These are phyloP conservation scores for Clonostachys byssicola DNA, from an alignment of 2,329 filamentous ascomycete species.

Conservation along the genomic window DNA sequence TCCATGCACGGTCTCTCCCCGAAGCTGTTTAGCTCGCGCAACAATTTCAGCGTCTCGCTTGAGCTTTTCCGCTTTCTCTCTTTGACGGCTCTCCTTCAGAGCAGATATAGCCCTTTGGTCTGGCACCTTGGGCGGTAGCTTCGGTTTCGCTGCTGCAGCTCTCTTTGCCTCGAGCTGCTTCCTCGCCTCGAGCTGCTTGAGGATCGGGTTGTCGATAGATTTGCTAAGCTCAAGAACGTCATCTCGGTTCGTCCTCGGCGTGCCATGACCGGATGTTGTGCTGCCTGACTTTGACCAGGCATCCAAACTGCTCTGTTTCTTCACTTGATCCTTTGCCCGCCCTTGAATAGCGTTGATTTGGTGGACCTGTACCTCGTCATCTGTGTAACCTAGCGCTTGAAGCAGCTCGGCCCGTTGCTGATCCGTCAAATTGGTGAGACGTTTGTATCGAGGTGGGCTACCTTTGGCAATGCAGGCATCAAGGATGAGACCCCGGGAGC, in stretches of 20 bases:
- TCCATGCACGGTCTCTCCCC: slow-evolving; percentile 40
- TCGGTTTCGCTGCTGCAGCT: slow-evolving; percentile 13
- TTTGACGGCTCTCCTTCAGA: slow-evolving; percentile 68
- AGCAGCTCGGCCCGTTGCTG: slow-evolving; percentile 82
- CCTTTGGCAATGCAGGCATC: slow-evolving; percentile 60
- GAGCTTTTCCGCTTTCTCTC: slow-evolving; percentile 70
- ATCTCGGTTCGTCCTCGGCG: slow-evolving; percentile 31
- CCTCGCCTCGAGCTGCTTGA: slow-evolving; percentile 40
- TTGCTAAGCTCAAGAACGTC: slow-evolving; percentile 40
- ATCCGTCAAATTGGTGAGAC: slow-evolving; percentile 74
- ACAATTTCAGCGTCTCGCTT: slow-evolving; percentile 69
- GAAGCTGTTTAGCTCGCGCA: slow-evolving; percentile 55
- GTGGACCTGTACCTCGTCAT: slow-evolving; percentile 48
- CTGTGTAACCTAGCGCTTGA: slow-evolving; percentile 55
- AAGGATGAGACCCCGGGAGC: slow-evolving; percentile 56
- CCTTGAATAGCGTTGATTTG: slow-evolving; percentile 24
- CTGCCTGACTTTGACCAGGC: slow-evolving; percentile 52
- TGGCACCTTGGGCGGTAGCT: slow-evolving; percentile 19
- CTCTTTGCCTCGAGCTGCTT: slow-evolving; percentile 20
- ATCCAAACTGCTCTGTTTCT: slow-evolving; percentile 58
- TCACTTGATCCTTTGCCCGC: slow-evolving; percentile 26
- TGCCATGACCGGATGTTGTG: slow-evolving; percentile 6
- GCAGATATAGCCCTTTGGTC: slow-evolving; percentile 31
- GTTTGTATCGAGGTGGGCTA: slow-evolving; percentile 45
- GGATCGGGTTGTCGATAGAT: slow-evolving; percentile 39